Conservation (phyloP, 2,329 filamentous ascomycete species). For the Phyllachora maydis region DNA sequence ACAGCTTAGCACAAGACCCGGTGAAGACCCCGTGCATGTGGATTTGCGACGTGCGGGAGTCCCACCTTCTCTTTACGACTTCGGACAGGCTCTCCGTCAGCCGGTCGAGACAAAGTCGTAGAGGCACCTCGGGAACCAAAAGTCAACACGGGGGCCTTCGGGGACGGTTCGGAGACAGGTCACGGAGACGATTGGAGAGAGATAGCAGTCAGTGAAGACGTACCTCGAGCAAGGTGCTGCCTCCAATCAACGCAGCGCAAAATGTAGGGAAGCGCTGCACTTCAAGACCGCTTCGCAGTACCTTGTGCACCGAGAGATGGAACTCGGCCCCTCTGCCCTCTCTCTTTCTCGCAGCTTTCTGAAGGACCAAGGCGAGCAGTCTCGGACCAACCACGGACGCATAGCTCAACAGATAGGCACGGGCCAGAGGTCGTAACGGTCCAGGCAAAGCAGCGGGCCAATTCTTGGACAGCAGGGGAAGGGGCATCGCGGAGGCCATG, state of each 20-base stretch:
- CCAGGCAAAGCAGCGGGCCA: too few species aligned
- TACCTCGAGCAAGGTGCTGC: constrained; percentile 39
- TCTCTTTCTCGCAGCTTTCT: constrained; percentile 11
- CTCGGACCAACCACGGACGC: constrained; percentile 35
- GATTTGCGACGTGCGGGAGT: neutral
- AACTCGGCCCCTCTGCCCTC: constrained; percentile 9
- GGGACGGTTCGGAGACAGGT: too few species aligned
- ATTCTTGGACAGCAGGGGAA: too few species aligned
- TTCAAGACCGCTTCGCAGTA: constrained; percentile 29
- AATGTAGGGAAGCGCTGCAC: constrained; percentile 38
- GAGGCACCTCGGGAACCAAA: constrained; percentile 11
- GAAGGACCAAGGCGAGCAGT: constrained; percentile 30
- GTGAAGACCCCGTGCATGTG: too few species aligned
- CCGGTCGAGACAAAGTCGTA: constrained; percentile 9
- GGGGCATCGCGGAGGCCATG: constrained; percentile 27
- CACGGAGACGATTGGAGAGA: neutral
- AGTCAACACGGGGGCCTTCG: too few species aligned
- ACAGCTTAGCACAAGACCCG: too few species aligned
- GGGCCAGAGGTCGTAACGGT: constrained; percentile 33
- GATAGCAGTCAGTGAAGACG: constrained; percentile 5
- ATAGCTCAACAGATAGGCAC: constrained; percentile 40
- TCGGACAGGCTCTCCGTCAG: constrained; percentile 8
- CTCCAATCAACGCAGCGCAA: constrained; percentile 37
- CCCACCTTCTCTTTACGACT: constrained; percentile 12
- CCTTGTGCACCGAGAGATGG: constrained; percentile 13